Percentiles rank a stretch among this genome's conserved stretches.
Conservation (phyloP, 169 alveolate species). For the Cryptosporidium ubiquitum region DNA sequence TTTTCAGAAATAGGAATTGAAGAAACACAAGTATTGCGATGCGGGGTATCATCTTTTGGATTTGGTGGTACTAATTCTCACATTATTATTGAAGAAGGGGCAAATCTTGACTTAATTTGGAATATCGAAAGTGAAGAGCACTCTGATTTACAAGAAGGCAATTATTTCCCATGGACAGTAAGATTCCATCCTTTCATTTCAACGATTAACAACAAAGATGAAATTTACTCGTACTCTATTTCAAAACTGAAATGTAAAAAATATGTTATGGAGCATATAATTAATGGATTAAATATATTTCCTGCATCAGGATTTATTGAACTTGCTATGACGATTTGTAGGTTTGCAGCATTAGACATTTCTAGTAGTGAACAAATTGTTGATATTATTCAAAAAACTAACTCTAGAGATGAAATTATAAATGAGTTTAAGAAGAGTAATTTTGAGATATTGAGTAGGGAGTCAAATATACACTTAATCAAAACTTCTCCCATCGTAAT, state of each 20-base stretch:
- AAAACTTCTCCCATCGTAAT: slow-evolving; percentile 42
- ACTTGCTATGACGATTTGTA: background rate
- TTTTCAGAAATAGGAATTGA: slow-evolving; percentile 45
- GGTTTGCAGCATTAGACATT: slow-evolving; percentile 37
- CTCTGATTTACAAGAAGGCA: slow-evolving; percentile 36
- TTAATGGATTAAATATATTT: slow-evolving; percentile 15
- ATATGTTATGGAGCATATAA: slow-evolving; percentile 40
- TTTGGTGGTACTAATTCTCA: slow-evolving; percentile 85
- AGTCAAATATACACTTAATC: slow-evolving; percentile 12
- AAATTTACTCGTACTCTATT: background rate
- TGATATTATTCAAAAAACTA: background rate
- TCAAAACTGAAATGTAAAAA: background rate
- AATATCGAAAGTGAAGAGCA: slow-evolving; percentile 20
- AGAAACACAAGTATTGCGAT: slow-evolving; percentile 44
- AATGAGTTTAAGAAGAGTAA: slow-evolving; percentile 13
- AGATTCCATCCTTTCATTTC: slow-evolving; percentile 71
- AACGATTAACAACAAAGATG: slow-evolving; percentile 19
- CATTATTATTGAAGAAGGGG: slow-evolving; percentile 78
- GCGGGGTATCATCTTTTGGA: slow-evolving; percentile 83
- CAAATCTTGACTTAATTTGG: slow-evolving; percentile 35
- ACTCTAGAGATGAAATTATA: background rate
- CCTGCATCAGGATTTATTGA: slow-evolving; percentile 72
- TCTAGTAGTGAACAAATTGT: background rate
- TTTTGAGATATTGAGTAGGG: background rate
- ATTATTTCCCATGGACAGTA: slow-evolving; percentile 64